Conservation (phyloP, 2,329 filamentous ascomycete species). For the Trichoderma aggressivum region DNA sequence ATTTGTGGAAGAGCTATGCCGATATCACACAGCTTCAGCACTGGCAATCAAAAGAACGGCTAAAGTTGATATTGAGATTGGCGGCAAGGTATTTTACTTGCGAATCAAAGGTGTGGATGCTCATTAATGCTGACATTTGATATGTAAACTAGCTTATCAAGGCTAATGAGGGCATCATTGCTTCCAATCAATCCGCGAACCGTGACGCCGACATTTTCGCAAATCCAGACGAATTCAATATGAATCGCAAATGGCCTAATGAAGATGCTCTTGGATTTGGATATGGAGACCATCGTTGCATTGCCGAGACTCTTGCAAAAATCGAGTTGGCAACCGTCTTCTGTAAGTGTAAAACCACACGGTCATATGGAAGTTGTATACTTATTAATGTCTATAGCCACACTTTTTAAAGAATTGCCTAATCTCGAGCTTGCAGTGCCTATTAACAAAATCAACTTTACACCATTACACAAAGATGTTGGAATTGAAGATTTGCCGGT, state of each 20-base stretch:
- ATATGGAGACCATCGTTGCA: background rate
- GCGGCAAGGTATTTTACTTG: background rate
- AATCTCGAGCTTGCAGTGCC: background rate
- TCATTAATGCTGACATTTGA: background rate
- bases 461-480: background rate
- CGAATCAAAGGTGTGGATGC: background rate
- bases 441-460: background rate
- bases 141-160: background rate
- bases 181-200: background rate
- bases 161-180: background rate
- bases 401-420: background rate
- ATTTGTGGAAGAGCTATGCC: background rate
- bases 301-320: background rate
- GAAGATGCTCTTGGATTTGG: background rate
- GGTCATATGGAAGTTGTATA: background rate
- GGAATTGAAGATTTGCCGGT: background rate
- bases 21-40: background rate
- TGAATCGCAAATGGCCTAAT: background rate
- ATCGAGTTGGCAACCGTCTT: background rate
- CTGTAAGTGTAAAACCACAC: background rate
- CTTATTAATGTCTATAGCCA: background rate
- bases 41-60: background rate
- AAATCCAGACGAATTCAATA: background rate
- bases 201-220: background rate
- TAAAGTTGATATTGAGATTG: background rate